These are phyloP conservation scores for Litchi chinensis DNA, from an alignment of 345 rosid species.

Conservation along the genomic window DNA sequence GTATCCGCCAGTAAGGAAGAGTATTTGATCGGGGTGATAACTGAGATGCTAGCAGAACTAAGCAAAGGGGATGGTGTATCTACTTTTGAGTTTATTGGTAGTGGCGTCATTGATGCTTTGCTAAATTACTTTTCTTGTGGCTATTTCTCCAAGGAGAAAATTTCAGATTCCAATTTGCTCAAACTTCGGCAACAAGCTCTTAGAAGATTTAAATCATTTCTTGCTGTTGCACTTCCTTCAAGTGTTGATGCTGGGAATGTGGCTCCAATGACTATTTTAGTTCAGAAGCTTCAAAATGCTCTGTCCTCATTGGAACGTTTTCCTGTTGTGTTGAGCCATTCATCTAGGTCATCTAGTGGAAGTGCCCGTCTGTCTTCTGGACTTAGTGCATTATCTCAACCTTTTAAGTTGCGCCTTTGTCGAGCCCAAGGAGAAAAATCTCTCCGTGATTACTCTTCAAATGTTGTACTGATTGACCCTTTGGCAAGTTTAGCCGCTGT, in stretches of 20 bases:
- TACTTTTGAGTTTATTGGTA: constrained; percentile 96
- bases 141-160: constrained; percentile 77
- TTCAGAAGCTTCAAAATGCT: constrained; percentile 98
- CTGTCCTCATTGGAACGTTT: constrained; percentile 92
- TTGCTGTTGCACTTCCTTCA: constrained; percentile 74
- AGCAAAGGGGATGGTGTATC: constrained; percentile 98
- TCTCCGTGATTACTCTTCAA: constrained; percentile 97
- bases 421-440: constrained; percentile 91
- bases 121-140: constrained; percentile 94
- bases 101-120: constrained; percentile 96
- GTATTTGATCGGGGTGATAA: constrained; percentile 68
- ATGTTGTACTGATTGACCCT: constrained; percentile 92
- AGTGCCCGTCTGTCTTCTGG: constrained; percentile 98
- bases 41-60: constrained; percentile 85
- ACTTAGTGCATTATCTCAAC: constrained; percentile 90
- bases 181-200: constrained; percentile 87
- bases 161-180: constrained; percentile 71
- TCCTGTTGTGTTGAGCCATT: constrained; percentile 93
- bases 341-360: constrained; percentile 83
- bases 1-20: constrained; percentile 75
- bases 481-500: constrained; percentile 95
- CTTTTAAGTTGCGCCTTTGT: constrained; percentile 91
- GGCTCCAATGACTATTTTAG: constrained; percentile 76
- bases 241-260: constrained; percentile 46
- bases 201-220: constrained; percentile 77